A percentile compares a stretch with the other conserved stretches of the same genome.
Conservation (phyloP, 768 basidiomycete species). For the Phylloporus arenicola region DNA sequence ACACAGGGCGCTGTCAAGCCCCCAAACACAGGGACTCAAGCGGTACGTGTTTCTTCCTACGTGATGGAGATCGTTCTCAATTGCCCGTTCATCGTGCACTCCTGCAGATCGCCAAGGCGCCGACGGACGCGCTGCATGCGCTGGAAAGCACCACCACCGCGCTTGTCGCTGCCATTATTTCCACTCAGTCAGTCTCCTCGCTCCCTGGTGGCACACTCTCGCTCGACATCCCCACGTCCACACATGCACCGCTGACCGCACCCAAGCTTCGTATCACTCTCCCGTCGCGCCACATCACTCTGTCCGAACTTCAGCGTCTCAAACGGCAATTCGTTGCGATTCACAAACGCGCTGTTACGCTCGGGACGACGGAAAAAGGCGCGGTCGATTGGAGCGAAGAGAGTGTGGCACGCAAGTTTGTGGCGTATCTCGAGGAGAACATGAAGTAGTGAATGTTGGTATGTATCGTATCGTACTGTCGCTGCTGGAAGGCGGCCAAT, state of each 20-base stretch:
- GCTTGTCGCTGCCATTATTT: constrained; percentile 68
- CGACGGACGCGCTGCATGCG: constrained; percentile 79
- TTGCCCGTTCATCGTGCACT: background rate
- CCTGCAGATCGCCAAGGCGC: constrained; percentile 68
- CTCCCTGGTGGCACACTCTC: constrained; percentile 39
- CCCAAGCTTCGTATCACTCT: constrained; percentile 50
- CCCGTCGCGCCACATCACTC: constrained; percentile 66
- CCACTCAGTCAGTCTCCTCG: constrained; percentile 52
- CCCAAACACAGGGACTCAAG: constrained; percentile 78
- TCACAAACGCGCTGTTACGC: constrained; percentile 84
- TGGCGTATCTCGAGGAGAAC: constrained; percentile 66
- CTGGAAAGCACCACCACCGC: constrained; percentile 74
- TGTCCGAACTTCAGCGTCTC: constrained; percentile 82
- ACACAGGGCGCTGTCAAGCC: constrained; percentile 78
- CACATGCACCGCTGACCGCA: constrained; percentile 22
- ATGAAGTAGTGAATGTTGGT: constrained; percentile 37
- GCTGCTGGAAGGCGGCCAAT: no score
- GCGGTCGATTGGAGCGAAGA: constrained; percentile 72
- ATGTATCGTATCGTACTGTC: background rate
- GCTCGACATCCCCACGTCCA: constrained; percentile 34
- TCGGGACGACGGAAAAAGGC: constrained; percentile 76
- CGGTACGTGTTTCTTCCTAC: constrained; percentile 40
- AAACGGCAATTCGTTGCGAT: constrained; percentile 89
- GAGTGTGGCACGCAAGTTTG: constrained; percentile 66
- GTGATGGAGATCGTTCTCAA: background rate